Evolutionary conservation across 441 rosid genomes (phyloP).

Genomic region (Theobroma grandiflorum): DNA sequence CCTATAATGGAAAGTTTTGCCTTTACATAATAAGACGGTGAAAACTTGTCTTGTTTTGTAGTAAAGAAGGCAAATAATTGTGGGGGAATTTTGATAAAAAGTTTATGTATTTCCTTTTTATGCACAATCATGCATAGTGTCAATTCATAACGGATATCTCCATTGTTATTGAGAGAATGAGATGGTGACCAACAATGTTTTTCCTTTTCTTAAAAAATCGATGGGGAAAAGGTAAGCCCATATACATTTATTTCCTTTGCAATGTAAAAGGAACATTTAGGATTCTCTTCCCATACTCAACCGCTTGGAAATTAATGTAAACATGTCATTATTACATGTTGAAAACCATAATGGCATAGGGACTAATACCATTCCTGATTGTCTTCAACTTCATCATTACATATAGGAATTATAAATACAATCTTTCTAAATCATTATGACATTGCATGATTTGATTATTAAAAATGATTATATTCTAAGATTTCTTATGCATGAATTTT

Average conservation of each 20-base stretch:
- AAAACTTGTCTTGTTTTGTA: constrained; percentile 14
- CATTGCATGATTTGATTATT: background rate
- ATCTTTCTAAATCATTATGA: background rate
- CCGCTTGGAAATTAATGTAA: background rate
- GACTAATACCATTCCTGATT: background rate
- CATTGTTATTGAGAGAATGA: background rate
- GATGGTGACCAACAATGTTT: background rate
- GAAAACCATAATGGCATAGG: background rate
- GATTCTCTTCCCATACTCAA: background rate
- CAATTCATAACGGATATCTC: constrained; percentile 13
- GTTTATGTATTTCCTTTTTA: background rate
- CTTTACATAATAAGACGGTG: constrained; percentile 32
- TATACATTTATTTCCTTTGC: background rate
- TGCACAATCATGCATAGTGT: constrained; percentile 5
- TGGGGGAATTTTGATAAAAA: background rate
- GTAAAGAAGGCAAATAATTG: background rate
- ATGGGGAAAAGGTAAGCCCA: background rate
- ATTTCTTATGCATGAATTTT: constrained; percentile 15
- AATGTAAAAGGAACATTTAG: background rate
- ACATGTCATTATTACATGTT: background rate
- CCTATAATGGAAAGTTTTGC: constrained; percentile 29
- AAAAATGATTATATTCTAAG: background rate
- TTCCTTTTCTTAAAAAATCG: background rate
- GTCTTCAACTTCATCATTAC: constrained; percentile 13
- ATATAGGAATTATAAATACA: background rate